phyloP scores from a whole-genome alignment of 345 rosid genomes.

The Lagerstroemia speciosa region DNA sequence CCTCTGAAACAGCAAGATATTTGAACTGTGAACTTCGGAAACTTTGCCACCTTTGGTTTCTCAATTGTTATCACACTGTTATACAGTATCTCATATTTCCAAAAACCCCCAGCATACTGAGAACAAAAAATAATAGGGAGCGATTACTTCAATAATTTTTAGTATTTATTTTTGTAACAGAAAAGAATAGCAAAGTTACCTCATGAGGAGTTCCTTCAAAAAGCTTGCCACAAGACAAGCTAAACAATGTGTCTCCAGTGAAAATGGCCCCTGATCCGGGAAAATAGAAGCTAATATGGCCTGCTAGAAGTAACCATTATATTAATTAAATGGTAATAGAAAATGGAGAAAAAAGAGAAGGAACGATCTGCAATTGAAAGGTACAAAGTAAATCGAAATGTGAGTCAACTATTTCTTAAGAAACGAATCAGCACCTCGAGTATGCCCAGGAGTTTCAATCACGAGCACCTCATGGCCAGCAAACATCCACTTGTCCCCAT shows the following conservation, averaged over 20 bases:
- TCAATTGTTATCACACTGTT: background rate
- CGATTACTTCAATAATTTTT: background rate
- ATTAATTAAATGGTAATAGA: background rate
- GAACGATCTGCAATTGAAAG: background rate
- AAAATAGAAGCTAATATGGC: slow-evolving; percentile 93
- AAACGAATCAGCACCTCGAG: slow-evolving; percentile 48
- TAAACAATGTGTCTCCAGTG: slow-evolving; percentile 86
- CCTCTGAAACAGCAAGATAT: background rate
- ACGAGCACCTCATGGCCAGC: slow-evolving; percentile 88
- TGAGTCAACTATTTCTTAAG: background rate
- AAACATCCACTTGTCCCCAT: slow-evolving; percentile 97
- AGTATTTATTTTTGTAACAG: background rate
- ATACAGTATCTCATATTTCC: background rate
- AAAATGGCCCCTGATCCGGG: slow-evolving; percentile 80
- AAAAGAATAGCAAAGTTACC: slow-evolving; percentile 28
- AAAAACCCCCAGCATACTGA: background rate
- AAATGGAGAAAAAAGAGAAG: background rate
- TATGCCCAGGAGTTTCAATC: slow-evolving; percentile 93
- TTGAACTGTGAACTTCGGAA: background rate
- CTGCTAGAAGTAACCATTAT: slow-evolving; percentile 29
- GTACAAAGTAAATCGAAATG: background rate
- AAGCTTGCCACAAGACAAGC: slow-evolving; percentile 95
- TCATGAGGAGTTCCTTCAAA: slow-evolving; percentile 86
- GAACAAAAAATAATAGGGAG: background rate
- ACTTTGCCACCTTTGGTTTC: background rate